A percentile compares a stretch with the other conserved stretches of the same genome.
phyloP scores from a whole-genome alignment of 148 eudicot genomes.

The Camellia lanceoleosa region DNA sequence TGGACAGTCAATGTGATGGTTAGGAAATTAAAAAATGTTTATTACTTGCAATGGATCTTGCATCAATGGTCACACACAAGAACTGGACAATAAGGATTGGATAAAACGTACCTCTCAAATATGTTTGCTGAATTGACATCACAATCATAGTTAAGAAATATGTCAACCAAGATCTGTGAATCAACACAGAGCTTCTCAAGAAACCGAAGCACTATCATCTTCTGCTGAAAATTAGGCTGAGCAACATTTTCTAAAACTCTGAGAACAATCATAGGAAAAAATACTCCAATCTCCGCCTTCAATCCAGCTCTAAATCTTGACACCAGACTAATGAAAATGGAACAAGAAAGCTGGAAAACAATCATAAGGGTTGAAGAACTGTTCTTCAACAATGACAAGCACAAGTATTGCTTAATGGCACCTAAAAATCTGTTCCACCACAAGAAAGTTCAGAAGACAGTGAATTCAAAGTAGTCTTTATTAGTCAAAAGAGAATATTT shows the following conservation, averaged over 20 bases:
- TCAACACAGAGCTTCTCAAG: constrained; percentile 89
- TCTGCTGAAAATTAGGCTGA: constrained; percentile 99
- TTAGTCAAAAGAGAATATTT: not conserved
- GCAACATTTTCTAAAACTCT: constrained; percentile 96
- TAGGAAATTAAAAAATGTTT: not conserved
- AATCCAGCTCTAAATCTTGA: constrained; percentile 97
- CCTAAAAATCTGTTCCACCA: constrained; percentile 76
- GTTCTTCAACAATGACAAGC: constrained; percentile 93
- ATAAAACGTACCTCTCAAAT: constrained; percentile 79
- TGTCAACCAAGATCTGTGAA: constrained; percentile 97
- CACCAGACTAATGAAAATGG: constrained; percentile 95
- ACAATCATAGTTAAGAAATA: constrained; percentile 96
- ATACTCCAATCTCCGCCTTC: constrained; percentile 99
- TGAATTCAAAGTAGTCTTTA: not conserved
- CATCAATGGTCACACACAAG: not conserved
- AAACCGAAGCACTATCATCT: constrained; percentile 90
- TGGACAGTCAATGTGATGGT: not conserved
- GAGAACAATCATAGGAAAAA: constrained; percentile 98
- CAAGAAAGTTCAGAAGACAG: constrained; percentile 1
- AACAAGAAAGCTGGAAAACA: constrained; percentile 99
- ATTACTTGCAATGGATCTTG: not conserved
- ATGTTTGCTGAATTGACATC: constrained; percentile 98
- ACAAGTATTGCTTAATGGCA: constrained; percentile 97
- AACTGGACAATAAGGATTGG: not conserved
- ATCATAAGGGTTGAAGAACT: constrained; percentile 96